Evolutionary conservation across 805 yeast genomes (phyloP), one percentile per base, ranked within the genome.

Genomic region (Cyberlindnera americana): DNA sequence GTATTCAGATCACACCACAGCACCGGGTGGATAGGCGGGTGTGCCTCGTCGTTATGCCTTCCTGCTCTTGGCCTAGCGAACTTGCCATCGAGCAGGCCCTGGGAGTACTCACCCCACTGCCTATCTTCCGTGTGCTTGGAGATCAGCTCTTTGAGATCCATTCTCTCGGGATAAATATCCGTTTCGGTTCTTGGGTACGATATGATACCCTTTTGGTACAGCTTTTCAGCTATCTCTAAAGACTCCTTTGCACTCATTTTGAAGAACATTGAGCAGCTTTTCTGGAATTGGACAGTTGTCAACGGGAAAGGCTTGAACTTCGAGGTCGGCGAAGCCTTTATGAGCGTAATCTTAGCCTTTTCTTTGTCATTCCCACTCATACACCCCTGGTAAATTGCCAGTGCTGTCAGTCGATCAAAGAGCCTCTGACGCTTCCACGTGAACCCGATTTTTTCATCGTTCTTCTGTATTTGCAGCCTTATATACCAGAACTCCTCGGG

Each of bases 171-270:
- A 53, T 85, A 95, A 18, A 65, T 73, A 59, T 93, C 97, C 0
- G 99, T 93, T 57, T 93, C 99, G 0, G 99, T 93, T 69, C 99
- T 83, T 3, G 99, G 99, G 58, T 93, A 93, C 0, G 97, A 89
- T 2, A 93, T 69, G 54, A 78, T 87, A 0, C 99, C 99, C 34
- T 73, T 69, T 42, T 83, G 89, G 59, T 93, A 93, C 18, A 93
- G 69, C 47, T 75, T 76, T 61, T 93, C 99, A 0, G 99, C 99
- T 0, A 70, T 63, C 19, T 75, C 77, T 52, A 93, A 66, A 3
- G 96, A 78, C 34, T 72, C 73, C 53, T 90, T 89, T 0, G 98
- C 93, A 52, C 85, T 76, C 69, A 88, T 62, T 46, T 79, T 83
- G 56, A 90, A 79, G 51, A 66, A 75, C 19, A 75, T 66, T 0